Conservation (phyloP, 2,329 filamentous ascomycete genomes). For the Graphilbum sp. region DNA sequence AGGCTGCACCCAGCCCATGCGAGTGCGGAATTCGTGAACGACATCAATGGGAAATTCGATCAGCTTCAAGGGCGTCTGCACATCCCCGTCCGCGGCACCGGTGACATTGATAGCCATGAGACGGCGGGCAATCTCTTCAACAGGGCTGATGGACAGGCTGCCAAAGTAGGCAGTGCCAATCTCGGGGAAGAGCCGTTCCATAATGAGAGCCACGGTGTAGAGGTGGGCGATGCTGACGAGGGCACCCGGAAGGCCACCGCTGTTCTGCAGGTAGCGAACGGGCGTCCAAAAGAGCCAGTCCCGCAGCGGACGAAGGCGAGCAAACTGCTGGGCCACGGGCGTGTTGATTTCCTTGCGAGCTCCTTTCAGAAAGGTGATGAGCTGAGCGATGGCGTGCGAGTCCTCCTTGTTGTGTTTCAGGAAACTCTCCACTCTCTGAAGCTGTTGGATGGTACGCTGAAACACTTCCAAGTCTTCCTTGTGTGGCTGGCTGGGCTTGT, state of each 20-base stretch:
- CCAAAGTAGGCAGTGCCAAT: slow-evolving; percentile 81
- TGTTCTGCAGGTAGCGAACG: slow-evolving; percentile 63
- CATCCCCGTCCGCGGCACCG: slow-evolving; percentile 36
- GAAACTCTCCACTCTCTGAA: slow-evolving; percentile 51
- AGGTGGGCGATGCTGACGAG: slow-evolving; percentile 79
- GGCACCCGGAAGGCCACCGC: slow-evolving; percentile 58
- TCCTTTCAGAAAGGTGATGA: slow-evolving; percentile 57
- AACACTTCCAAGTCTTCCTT: slow-evolving; percentile 57
- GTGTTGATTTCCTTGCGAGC: slow-evolving; percentile 54
- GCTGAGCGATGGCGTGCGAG: slow-evolving; percentile 48
- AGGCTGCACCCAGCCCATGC: slow-evolving; percentile 51
- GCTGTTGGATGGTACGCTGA: slow-evolving; percentile 47
- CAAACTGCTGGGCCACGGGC: slow-evolving; percentile 68
- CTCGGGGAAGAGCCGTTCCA: slow-evolving; percentile 85
- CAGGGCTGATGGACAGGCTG: slow-evolving; percentile 59
- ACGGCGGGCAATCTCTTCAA: slow-evolving; percentile 72
- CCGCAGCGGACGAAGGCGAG: slow-evolving; percentile 71
- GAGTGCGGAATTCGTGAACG: slow-evolving; percentile 49
- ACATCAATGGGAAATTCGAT: slow-evolving; percentile 61
- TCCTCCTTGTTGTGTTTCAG: slow-evolving; percentile 56
- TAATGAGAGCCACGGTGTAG: slow-evolving; percentile 71
- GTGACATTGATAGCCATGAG: slow-evolving; percentile 53
- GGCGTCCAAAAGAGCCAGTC: slow-evolving; percentile 96
- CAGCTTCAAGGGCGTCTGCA: slow-evolving; percentile 45
- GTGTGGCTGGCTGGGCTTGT: slow-evolving; percentile 43